Percentiles rank a stretch among this genome's conserved stretches.
Conservation (phyloP, 768 basidiomycete genomes). For the Paxillus ammoniavirescens region DNA sequence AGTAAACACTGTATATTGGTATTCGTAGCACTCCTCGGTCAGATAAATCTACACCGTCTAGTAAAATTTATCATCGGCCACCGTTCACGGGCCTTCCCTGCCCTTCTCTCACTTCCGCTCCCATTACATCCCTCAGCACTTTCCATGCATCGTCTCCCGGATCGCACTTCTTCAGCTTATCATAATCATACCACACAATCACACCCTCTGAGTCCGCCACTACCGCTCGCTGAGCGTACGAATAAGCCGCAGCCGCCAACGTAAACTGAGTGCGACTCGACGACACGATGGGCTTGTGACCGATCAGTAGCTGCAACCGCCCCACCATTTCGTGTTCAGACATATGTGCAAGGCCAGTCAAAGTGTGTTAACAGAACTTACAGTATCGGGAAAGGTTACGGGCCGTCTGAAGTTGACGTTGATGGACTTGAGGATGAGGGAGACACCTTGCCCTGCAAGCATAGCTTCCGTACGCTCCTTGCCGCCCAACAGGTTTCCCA, state of each 20-base stretch:
- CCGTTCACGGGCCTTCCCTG: background rate
- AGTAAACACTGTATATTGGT: too few relatives aligned
- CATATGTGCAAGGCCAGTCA: background rate
- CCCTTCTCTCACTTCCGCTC: slow-evolving; percentile 18
- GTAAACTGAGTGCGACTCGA: slow-evolving; percentile 45
- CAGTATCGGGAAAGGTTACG: slow-evolving; percentile 75
- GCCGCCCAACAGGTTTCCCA: slow-evolving; percentile 63
- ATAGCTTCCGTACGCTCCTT: slow-evolving; percentile 52
- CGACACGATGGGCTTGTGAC: slow-evolving; percentile 49
- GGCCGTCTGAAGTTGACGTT: slow-evolving; percentile 66
- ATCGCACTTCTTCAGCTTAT: slow-evolving; percentile 58
- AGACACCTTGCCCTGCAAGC: slow-evolving; percentile 63
- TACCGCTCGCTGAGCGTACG: slow-evolving; percentile 57
- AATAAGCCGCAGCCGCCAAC: slow-evolving; percentile 57
- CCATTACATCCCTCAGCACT: slow-evolving; percentile 25
- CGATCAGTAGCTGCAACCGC: slow-evolving; percentile 54
- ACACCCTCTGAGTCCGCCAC: slow-evolving; percentile 65
- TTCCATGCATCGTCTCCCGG: slow-evolving; percentile 51
- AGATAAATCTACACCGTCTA: background rate
- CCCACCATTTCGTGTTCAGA: background rate
- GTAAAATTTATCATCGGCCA: background rate
- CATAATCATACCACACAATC: slow-evolving; percentile 80
- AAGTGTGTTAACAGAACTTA: slow-evolving; percentile 31
- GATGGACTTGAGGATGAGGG: slow-evolving; percentile 72
- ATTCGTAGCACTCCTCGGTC: too few relatives aligned